A percentile compares a stretch with the other conserved stretches of the same genome.
Evolutionary conservation across 257 asterid species (phyloP).

Genomic region (Solanum arcanum): DNA sequence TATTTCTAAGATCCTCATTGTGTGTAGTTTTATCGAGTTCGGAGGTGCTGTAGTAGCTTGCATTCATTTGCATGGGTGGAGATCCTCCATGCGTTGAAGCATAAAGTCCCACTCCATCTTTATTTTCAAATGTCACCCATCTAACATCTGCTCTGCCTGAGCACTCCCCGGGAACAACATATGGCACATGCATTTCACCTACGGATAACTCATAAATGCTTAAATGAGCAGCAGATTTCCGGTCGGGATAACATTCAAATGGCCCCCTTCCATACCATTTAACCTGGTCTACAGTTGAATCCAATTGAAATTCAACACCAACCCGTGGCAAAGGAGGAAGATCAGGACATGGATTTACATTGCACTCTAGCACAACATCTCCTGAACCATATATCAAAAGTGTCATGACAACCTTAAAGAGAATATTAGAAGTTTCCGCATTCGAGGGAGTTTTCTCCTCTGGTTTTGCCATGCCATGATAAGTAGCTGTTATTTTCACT

Average conservation of each 20-base stretch:
- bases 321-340: slow-evolving; percentile 96
- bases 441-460: slow-evolving; percentile 19
- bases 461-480: slow-evolving; percentile 37
- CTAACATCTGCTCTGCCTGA: slow-evolving; percentile 86
- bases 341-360: slow-evolving; percentile 49
- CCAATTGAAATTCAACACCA: slow-evolving; percentile 74
- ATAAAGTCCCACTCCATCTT: slow-evolving; percentile 60
- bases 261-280: slow-evolving; percentile 93
- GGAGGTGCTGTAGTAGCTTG: slow-evolving; percentile 74
- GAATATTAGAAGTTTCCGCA: slow-evolving; percentile 13
- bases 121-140: slow-evolving; percentile 74
- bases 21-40: slow-evolving; percentile 91
- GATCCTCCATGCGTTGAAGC: slow-evolving; percentile 67
- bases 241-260: slow-evolving; percentile 96
- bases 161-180: slow-evolving; percentile 72
- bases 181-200: slow-evolving; percentile 80
- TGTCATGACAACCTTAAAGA: slow-evolving; percentile 36
- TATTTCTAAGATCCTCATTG: slow-evolving; percentile 53
- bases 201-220: slow-evolving; percentile 59
- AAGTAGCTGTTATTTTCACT: slow-evolving; percentile 42
- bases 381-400: slow-evolving; percentile 74
- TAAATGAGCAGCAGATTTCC: slow-evolving; percentile 84
- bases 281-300: slow-evolving; percentile 56
- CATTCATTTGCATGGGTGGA: slow-evolving; percentile 88
- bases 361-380: slow-evolving; percentile 67